Evolutionary conservation across 1,139 yeast species (phyloP).

Genomic region (Pichia kudriavzevii): DNA sequence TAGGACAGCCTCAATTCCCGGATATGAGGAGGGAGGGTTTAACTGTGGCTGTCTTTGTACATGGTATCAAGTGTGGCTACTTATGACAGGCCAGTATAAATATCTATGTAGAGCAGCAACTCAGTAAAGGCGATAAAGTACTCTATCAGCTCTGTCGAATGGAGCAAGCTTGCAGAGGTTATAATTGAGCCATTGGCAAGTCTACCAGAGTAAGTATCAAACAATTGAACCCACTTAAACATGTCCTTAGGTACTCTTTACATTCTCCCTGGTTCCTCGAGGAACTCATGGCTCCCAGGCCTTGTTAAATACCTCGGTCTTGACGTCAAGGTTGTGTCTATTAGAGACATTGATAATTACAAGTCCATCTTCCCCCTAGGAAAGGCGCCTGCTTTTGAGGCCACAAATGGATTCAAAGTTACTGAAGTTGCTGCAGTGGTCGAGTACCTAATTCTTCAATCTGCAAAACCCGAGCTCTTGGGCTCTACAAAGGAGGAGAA

Average conservation of each 20-base stretch:
- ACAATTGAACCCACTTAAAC: too few species aligned
- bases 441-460: slow-evolving; percentile 22
- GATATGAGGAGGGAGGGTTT: too few species aligned
- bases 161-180: too few species aligned
- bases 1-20: too few species aligned
- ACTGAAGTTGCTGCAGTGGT: slow-evolving; percentile 26
- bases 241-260: slow-evolving; percentile 20
- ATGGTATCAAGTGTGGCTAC: too few species aligned
- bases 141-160: too few species aligned
- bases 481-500: slow-evolving; percentile 22
- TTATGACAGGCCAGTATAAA: too few species aligned
- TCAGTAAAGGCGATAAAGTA: too few species aligned
- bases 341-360: neutral
- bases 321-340: slow-evolving; percentile 31
- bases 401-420: slow-evolving; percentile 23
- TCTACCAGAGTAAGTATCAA: too few species aligned
- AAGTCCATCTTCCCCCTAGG: slow-evolving; percentile 25
- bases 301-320: slow-evolving; percentile 25
- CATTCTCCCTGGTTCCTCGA: slow-evolving; percentile 16
- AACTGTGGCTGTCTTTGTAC: too few species aligned
- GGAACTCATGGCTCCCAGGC: slow-evolving; percentile 16
- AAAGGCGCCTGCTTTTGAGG: slow-evolving; percentile 28
- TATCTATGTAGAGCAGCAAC: too few species aligned
- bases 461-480: slow-evolving; percentile 9
- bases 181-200: too few species aligned